Evolutionary conservation across 1,284 basidiomycete species (phyloP).

Genomic region (Filobasidium uniguttulatum): DNA sequence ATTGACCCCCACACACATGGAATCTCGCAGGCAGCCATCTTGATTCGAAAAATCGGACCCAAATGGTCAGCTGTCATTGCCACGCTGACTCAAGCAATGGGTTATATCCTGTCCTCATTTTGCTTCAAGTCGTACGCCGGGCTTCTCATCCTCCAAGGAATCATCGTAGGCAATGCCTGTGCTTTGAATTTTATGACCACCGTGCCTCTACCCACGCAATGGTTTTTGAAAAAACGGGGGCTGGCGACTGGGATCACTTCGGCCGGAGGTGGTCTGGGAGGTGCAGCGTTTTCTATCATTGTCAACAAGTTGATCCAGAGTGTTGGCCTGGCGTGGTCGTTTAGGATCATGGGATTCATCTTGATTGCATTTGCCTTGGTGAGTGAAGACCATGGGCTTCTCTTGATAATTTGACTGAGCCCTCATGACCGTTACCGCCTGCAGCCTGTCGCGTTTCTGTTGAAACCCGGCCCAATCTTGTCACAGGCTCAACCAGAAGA

Average conservation of each 20-base stretch:
- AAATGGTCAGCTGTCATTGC: conserved; percentile 2
- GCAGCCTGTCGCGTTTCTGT: too few species aligned
- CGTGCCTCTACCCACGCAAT: conserved; percentile 14
- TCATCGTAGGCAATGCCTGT: conserved; percentile 5
- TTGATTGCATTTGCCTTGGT: conserved; percentile 15
- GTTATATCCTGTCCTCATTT: conserved; percentile 10
- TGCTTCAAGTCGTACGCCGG: conserved; percentile 9
- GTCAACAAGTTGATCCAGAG: conserved; percentile 10
- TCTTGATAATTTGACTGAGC: background rate
- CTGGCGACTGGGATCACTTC: conserved; percentile 17
- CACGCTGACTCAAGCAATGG: conserved; percentile 2
- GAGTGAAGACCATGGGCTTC: background rate
- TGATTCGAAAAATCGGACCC: conserved; percentile 7
- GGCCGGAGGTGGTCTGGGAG: conserved; percentile 16
- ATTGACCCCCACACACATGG: background rate
- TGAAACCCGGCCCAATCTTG: background rate
- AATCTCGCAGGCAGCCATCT: conserved; percentile 4
- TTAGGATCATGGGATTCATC: conserved; percentile 7
- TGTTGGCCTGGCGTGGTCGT: conserved; percentile 14
- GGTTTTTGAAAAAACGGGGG: conserved; percentile 14
- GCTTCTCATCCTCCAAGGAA: conserved; percentile 12
- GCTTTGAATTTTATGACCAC: conserved; percentile 10
- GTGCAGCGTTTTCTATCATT: conserved; percentile 15
- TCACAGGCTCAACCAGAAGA: background rate
- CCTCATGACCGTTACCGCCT: background rate